Base-by-base conservation (phyloP, 345 rosid species). In the Sonneratia caseolaris region DNA sequence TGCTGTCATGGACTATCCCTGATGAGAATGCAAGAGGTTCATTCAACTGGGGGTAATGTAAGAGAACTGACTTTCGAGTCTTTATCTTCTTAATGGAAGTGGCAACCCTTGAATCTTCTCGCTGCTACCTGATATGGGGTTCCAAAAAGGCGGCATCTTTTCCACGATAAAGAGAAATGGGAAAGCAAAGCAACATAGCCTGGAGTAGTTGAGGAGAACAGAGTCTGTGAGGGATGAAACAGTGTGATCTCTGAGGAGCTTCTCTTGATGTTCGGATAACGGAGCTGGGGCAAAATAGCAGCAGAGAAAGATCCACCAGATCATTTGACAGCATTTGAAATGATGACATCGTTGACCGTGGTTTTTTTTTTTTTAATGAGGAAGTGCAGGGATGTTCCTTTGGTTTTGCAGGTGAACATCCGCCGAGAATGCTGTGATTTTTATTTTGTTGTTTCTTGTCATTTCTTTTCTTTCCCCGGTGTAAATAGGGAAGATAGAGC, bases 1-100 rank as follows among this genome's bases (percentile, higher is more conserved):
- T 96, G 81, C 73, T 83, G 51, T 92, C 99, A n/a, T 96, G 98
- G 99, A 89, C 91, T 10, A 70, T 91, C n/a, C 91, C 90, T 37
- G 99, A 92, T 70, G 98, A 89, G 80, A 84, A 84, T 80, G 82
- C 85, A 72, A 85, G 79, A 80, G 79, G 83, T 75, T 88, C 98
- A 6, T 64, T 84, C 66, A 86, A 85, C 74, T 84, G 79, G 79
- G 93, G 85, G 80, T 87, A 71, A 85, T 35, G 19, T 13, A 14
- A 27, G 19, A 27, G 66, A 32, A 59, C 38, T 13, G 66, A 15
- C 19, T 12, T 35, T 35, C 13, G 38, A 62, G 66, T 62, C 24
- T 62, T 62, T 36, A 62, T 62, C 37, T 27, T 62, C 16, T 27
- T 32, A 13, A 27, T 12, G 37, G 8, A 3, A 10, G 38, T 27